phyloP scores from a whole-genome alignment of 192 early-diverging fungal genomes.

The Coemansia sp. region DNA sequence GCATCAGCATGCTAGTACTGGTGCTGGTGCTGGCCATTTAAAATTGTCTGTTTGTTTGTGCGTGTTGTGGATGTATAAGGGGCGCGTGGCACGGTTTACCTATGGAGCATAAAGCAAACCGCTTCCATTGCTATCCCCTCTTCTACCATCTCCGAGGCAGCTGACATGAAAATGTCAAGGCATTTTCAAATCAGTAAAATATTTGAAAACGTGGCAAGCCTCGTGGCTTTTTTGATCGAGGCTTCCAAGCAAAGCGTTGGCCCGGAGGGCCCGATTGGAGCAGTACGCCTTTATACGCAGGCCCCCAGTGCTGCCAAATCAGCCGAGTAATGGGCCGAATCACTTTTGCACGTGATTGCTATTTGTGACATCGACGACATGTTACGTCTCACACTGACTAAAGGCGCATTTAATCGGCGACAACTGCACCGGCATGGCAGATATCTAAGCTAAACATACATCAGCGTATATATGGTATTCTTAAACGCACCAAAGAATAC shows the following conservation, averaged over 20 bases:
- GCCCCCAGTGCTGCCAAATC: too few species aligned
- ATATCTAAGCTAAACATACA: too few species aligned
- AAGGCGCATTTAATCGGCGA: too few species aligned
- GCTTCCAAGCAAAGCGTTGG: neutral
- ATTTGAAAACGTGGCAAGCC: slow-evolving; percentile 44
- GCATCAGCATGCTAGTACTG: neutral
- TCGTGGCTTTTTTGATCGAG: slow-evolving; percentile 33
- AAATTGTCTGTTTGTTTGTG: slow-evolving; percentile 2
- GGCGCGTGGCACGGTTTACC: slow-evolving; percentile 31
- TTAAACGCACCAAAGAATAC: too few species aligned
- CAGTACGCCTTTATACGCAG: slow-evolving; percentile 4
- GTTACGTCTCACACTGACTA: too few species aligned
- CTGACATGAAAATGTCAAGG: slow-evolving; percentile 15
- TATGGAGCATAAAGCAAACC: slow-evolving; percentile 11
- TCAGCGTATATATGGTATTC: too few species aligned
- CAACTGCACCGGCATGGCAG: too few species aligned
- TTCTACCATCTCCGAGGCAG: slow-evolving; percentile 43
- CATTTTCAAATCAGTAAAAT: slow-evolving; percentile 31
- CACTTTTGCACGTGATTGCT: too few species aligned
- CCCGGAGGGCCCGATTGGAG: neutral
- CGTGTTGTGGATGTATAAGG: slow-evolving; percentile 18
- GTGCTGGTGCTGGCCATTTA: too few species aligned
- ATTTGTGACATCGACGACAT: too few species aligned
- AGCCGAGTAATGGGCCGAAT: too few species aligned
- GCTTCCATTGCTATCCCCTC: slow-evolving; percentile 40